A percentile compares a stretch with the other conserved stretches of the same genome.
These are phyloP conservation scores for Populus hybrid DNA, from an alignment of 441 rosid species.

Conservation along the genomic window DNA sequence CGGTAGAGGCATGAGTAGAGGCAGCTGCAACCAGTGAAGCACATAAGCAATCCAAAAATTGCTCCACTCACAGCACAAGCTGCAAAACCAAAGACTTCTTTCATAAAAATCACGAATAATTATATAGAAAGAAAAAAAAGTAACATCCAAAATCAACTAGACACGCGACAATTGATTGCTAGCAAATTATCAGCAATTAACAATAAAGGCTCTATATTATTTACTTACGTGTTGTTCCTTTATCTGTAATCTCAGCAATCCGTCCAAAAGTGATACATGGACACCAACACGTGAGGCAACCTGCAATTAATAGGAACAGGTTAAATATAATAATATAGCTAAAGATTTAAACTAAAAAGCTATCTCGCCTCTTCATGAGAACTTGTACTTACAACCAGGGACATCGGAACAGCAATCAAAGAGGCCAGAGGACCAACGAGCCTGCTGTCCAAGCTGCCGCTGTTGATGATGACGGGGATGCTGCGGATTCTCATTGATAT, in stretches of 20 bases:
- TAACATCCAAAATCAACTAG: background rate
- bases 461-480: background rate
- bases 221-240: slow-evolving; percentile 34
- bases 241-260: slow-evolving; percentile 59
- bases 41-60: slow-evolving; percentile 6
- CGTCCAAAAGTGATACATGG: slow-evolving; percentile 69
- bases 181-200: background rate
- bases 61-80: slow-evolving; percentile 29
- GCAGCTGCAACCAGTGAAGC: slow-evolving; percentile 15
- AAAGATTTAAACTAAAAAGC: background rate
- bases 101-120: background rate
- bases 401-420: slow-evolving; percentile 20
- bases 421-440: slow-evolving; percentile 22
- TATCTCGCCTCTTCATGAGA: background rate
- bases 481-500: background rate
- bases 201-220: background rate
- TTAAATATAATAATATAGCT: no score
- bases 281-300: slow-evolving; percentile 63
- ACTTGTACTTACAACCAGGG: slow-evolving; percentile 18
- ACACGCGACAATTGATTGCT: background rate
- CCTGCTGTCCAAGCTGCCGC: slow-evolving; percentile 9
- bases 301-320: slow-evolving; percentile 26
- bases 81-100: background rate
- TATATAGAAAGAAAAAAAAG: background rate
- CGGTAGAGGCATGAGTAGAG: slow-evolving; percentile 26